Evolutionary conservation across 2,329 filamentous ascomycete genomes (phyloP), one percentile per base, ranked within the genome.

Genomic region (Pseudogymnoascus sp.): DNA sequence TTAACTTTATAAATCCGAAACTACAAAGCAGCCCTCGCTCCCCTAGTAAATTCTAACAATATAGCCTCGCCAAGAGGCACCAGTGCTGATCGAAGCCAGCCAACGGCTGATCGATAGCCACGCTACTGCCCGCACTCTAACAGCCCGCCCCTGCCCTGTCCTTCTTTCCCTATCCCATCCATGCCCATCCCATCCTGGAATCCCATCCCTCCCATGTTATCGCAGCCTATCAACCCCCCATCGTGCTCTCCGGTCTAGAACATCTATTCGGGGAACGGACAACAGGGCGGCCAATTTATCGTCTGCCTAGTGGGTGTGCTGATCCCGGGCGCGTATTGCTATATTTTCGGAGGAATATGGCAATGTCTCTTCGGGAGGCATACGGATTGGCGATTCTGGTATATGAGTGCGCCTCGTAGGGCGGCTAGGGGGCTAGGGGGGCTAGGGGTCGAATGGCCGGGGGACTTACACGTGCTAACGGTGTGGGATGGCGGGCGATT

Each of bases 161-260:
- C 58, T 38, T 51, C 31, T 38, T 55, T 33, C 31, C 42, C 48
- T 29, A 29, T 41, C 27, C 25, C 60, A 59, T 31, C 15, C 25
- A 58, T 17, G 61, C 62, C 62, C 65, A 65, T 65, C 63, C 63
- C 58, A n/a, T 55, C 39, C 33, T 41, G 64, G 41, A 44, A 44
- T 27, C 21, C 21, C 41, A 44, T 44, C 41, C 25, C n/a, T 13
- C 13, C 13, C 25, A 48, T 29, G 25, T 13, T 13, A 48, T 12
- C 13, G 12, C 42, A 48, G 12, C 42, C 25, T 48, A 48, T 48
- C 42, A 48, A 48, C 13, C 25, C 25, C 21, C 42, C 42, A 48
- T 29, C 25, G 42, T 48, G 42, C 42, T 25, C 42, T 48, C 2
- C 7, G 25, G 42, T 48, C 42, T 48, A 48, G 42, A 48, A 29